Evolutionary conservation across 768 basidiomycete species (phyloP).

Genomic region (Suillus hirtellus): DNA sequence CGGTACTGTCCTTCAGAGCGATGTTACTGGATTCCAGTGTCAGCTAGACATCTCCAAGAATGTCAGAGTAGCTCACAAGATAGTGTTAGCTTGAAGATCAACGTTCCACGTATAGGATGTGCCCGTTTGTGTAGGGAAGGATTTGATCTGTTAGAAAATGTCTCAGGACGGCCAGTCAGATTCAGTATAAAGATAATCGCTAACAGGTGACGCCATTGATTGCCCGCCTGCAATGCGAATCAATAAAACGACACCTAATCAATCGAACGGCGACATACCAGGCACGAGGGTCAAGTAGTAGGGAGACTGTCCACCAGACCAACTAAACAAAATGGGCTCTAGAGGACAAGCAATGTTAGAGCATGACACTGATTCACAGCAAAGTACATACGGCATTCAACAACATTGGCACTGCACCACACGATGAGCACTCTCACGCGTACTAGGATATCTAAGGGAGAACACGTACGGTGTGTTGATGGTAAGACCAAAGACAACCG

Average conservation of each 20-base stretch:
- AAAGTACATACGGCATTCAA: slow-evolving; percentile 50
- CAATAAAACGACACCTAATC: not conserved
- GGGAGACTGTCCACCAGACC: slow-evolving; percentile 52
- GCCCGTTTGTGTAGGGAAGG: slow-evolving; percentile 48
- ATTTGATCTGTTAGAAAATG: slow-evolving; percentile 45
- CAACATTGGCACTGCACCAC: slow-evolving; percentile 36
- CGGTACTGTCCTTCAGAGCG: slow-evolving; percentile 58
- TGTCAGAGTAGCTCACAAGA: slow-evolving; percentile 42
- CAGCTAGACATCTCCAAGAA: not conserved
- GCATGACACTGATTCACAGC: not conserved
- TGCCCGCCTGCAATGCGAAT: slow-evolving; percentile 48
- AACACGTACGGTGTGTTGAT: slow-evolving; percentile 68
- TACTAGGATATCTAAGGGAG: slow-evolving; percentile 10
- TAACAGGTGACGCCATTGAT: slow-evolving; percentile 49
- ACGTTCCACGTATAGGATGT: slow-evolving; percentile 55
- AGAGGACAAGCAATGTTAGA: slow-evolving; percentile 11
- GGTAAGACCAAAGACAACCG: slow-evolving; percentile 46
- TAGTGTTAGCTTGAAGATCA: slow-evolving; percentile 43
- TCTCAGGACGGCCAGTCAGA: slow-evolving; percentile 14
- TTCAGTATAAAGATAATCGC: slow-evolving; percentile 19
- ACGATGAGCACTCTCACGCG: not conserved
- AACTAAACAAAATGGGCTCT: slow-evolving; percentile 64
- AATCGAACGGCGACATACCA: slow-evolving; percentile 39
- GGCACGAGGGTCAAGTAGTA: slow-evolving; percentile 64
- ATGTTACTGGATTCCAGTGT: slow-evolving; percentile 44